phyloP scores from a whole-genome alignment of 495 filamentous ascomycete species.

The Penicillium odoratum region DNA sequence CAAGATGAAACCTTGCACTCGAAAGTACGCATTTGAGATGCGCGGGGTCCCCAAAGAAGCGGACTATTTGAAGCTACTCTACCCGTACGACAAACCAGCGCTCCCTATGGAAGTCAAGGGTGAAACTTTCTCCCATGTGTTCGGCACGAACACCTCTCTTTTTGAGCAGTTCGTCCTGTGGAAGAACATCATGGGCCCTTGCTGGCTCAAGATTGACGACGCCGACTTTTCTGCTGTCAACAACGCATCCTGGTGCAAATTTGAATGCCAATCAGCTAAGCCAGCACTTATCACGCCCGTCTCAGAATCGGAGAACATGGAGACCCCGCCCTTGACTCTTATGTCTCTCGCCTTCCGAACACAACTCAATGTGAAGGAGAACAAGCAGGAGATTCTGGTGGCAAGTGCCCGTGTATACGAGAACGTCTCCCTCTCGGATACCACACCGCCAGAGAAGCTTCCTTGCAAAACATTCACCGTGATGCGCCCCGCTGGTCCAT shows the following conservation, averaged over 20 bases:
- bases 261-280: constrained; percentile 78
- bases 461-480: constrained; percentile 89
- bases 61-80: constrained; percentile 90
- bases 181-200: constrained; percentile 98
- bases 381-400: constrained; percentile 93
- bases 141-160: constrained; percentile 88
- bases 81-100: constrained; percentile 78
- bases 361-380: constrained; percentile 84
- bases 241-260: constrained; percentile 95
- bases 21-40: constrained; percentile 96
- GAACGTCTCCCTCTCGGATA: constrained; percentile 83
- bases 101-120: constrained; percentile 71
- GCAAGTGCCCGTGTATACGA: constrained; percentile 91
- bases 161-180: constrained; percentile 98
- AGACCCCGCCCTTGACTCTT: constrained; percentile 83
- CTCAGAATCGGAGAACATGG: constrained; percentile 72
- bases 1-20: constrained; percentile 85
- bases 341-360: constrained; percentile 94
- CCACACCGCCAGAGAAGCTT: constrained; percentile 81
- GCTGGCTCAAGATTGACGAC: constrained; percentile 88
- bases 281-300: constrained; percentile 70
- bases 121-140: constrained; percentile 92
- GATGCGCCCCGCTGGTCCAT: constrained; percentile 73
- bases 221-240: constrained; percentile 80
- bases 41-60: constrained; percentile 81